Evolutionary conservation across 2,329 filamentous ascomycete genomes (phyloP), one percentile per base, ranked within the genome.

Genomic region (Thelonectria discophora): DNA sequence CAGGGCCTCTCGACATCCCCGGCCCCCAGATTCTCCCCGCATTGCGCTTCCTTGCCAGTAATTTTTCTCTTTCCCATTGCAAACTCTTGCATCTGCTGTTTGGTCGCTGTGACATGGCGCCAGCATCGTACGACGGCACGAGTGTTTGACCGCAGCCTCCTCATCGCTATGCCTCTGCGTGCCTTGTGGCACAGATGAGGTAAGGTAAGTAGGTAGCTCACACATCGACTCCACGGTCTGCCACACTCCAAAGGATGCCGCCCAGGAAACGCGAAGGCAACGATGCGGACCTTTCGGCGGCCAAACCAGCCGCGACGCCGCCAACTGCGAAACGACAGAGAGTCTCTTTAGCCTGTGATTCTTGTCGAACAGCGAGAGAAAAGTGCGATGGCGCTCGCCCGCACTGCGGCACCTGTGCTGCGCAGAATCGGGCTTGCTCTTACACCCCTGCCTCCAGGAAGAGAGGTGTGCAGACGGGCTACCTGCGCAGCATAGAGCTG

Each of bases 401-500:
- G 6, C 79, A 81, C 13, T 93, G 90, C 73, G 86, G 85, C 48
- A 88, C 88, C 3, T 93, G 90, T 76, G 81, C 82, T 7, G 80
- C 84, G 5, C 85, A 89, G 62, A 86, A 84, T 55, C 82, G 90
- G 50, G 75, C 81, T 34, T 94, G 91, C 74, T 88, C 88, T 15
- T 94, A 93, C 74, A 87, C 90, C 63, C 84, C 89, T 55, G 88
- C 87, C 55, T 87, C 89, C 8, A 92, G 92, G 76, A 93, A 93
- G 74, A 83, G 91, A 65, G 91, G 91, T 4, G 86, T 94, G 11
- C 90, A 90, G 69, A 91, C 91, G n/a, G 91, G 91, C 15, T 93
- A 93, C 71, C 89, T 94, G 56, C 85, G 90, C 34, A 90, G 89
- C 0, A 80, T 94, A 17, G 91, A 94, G 74, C 76, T 90, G 45